Percentiles rank a stretch among this genome's conserved stretches.
Conservation (phyloP, 495 filamentous ascomycete species). For the Entonaema liquescens region DNA sequence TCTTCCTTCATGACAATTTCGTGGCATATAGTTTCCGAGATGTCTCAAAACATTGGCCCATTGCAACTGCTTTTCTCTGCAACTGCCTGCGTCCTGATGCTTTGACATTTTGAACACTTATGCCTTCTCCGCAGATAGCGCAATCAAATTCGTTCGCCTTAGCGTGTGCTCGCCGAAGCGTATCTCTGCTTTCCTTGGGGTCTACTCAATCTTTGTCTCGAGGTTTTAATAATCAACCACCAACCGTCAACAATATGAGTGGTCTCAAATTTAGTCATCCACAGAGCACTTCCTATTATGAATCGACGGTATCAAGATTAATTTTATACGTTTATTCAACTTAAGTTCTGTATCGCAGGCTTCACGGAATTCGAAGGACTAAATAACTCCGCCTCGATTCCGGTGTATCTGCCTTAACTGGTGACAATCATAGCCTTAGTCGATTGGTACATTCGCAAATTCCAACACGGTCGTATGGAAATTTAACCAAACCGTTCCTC, state of each 20-base stretch:
- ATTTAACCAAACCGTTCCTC: background rate
- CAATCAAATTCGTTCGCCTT: conserved; percentile 22
- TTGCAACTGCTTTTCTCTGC: conserved; percentile 24
- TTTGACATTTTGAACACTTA: conserved; percentile 27
- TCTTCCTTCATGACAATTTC: conserved; percentile 16
- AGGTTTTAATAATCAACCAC: background rate
- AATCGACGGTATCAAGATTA: background rate
- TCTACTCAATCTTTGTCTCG: background rate
- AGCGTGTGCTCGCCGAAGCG: conserved; percentile 28
- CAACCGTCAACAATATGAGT: background rate
- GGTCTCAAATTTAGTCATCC: background rate
- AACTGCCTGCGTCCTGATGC: conserved; percentile 18
- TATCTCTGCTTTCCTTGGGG: conserved; percentile 19
- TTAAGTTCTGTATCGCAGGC: background rate
- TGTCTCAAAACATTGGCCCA: conserved; percentile 19
- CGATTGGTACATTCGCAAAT: background rate
- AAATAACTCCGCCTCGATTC: background rate
- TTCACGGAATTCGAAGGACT: background rate
- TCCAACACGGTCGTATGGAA: background rate
- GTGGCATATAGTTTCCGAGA: conserved; percentile 28
- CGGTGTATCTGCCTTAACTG: background rate
- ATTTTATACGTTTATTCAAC: background rate
- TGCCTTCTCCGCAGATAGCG: conserved; percentile 16
- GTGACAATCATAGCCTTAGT: background rate
- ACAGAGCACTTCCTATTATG: background rate